Base-by-base conservation (phyloP, 2,329 filamentous ascomycete species). In the Trichothecium roseum region DNA sequence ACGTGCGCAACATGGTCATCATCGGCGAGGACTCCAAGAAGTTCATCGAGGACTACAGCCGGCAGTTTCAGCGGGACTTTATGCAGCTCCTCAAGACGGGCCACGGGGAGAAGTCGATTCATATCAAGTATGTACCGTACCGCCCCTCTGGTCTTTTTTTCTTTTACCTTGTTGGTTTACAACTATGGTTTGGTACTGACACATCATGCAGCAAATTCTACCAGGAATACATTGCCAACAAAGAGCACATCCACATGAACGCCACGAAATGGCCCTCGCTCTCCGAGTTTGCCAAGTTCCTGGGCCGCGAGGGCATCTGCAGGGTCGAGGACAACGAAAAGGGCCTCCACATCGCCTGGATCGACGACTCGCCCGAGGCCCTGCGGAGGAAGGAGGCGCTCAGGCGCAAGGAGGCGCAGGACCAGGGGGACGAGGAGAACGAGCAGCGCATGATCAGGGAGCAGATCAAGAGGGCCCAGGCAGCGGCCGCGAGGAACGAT, bases 161-260 rank as follows among this genome's bases (percentile, higher is more conserved):
- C 28, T 16, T 6, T 13, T 7, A 29, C 15, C 6, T 29, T 27
- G 8, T n/a, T 27, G 8, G 8, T 27, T n/a, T 27, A n/a, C n/a
- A n/a, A 27, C 8, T 27, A 27, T 8, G 24, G 24, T 8, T 27
- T 27, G 8, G 13, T n/a, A n/a, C 28, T 29, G 13, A 29, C 28
- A 27, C n/a, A 16, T 10, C 10, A 6, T 24, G 20, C 20, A 29
- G 28, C 79, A 84, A 24, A 42, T 96, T 96, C 56, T 98, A 98
- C 60, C 86, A 96, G 55, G 81, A 88, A 26, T 91, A 94, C 50
- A 95, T 96, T 46, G 71, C 77, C 13, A 81, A 89, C 46, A 87
- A 88, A 56, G 72, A 86, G 50, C 89, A 96, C 54, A 66, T 91
- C 8, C 91, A 96, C 54, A 87, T 96, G 83, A 95, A 95, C 57